Conservation (phyloP, 495 filamentous ascomycete genomes). For the Chaetomium fimeti region DNA sequence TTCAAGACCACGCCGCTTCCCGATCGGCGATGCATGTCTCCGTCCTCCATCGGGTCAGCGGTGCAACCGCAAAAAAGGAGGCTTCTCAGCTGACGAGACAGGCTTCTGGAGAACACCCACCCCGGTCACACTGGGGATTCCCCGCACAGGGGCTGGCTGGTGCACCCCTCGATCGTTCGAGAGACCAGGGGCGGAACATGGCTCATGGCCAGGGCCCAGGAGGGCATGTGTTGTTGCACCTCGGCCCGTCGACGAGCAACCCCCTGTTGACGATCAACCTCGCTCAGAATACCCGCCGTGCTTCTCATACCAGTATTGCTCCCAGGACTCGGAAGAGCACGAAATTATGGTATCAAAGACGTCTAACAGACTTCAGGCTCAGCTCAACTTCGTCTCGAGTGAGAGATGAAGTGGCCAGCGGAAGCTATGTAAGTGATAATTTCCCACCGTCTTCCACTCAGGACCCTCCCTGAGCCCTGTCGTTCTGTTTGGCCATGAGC, state of each 20-base stretch:
- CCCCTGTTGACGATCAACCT: conserved; percentile 52
- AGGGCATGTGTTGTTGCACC: background rate
- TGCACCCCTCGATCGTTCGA: conserved; percentile 21
- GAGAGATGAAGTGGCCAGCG: conserved; percentile 13
- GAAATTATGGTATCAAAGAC: conserved; percentile 9
- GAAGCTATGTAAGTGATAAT: conserved; percentile 33
- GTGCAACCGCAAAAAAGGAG: conserved; percentile 7
- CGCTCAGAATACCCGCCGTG: conserved; percentile 44
- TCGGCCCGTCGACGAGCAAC: background rate
- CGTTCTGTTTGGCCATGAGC: conserved; percentile 21
- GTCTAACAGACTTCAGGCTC: conserved; percentile 29
- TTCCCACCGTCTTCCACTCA: conserved; percentile 31
- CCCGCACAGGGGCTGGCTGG: conserved; percentile 13
- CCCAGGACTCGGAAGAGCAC: background rate
- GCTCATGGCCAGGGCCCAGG: background rate
- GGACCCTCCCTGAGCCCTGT: conserved; percentile 17
- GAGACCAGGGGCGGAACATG: conserved; percentile 4
- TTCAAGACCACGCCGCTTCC: conserved; percentile 9
- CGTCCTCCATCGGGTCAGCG: conserved; percentile 16
- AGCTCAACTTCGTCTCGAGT: conserved; percentile 20
- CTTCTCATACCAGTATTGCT: conserved; percentile 30
- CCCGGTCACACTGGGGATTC: conserved; percentile 1
- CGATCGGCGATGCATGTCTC: conserved; percentile 11
- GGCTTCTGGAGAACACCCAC: background rate
- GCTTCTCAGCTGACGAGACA: conserved; percentile 16